Evolutionary conservation across 768 basidiomycete genomes (phyloP), one percentile per base, ranked within the genome.

Genomic region (Cyclocybe aegerita): DNA sequence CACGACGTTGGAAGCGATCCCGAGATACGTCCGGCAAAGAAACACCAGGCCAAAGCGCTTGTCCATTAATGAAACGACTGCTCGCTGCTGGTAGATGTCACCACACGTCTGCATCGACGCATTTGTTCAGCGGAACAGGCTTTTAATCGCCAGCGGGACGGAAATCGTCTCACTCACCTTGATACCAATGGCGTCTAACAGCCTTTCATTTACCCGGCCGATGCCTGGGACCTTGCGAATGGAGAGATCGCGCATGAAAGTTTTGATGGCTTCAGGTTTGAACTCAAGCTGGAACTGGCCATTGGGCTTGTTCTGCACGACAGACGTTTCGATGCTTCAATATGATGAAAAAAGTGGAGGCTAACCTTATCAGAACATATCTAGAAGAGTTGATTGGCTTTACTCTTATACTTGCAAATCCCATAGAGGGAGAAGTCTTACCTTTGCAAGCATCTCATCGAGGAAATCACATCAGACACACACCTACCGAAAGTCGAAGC

Each of bases 221-320:
- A 98, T 83, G 0, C 94, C 94, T 2, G 89, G 92, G 11, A 97
- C 79, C 63, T 88, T 92, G 39, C 92, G 85, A 39, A 97, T 91
- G 0, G 93, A 79, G 11, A 98, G 78, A 42, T 86, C 81, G 15
- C 70, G 73, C 86, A 93, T 93, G 65, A 97, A 98, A 0, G 70
- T 68, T 42, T 78, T 77, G 57, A 98, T 86, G 7, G 77, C 70
- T 29, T 80, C 61, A 2, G 77, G 65, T 23, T 87, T 79, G 58
- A 88, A 91, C 2, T 81, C 69, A 16, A 97, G 79, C 57, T 80
- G 78, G 56, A 82, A 98, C 66, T 97, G 94, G 9, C 93, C 94
- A 60, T 96, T 91, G 2, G 94, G 95, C 69, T 98, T 98, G 66
- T 98, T 96, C 86, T 90, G 55, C 15, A 37, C 1, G 15, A 23